Conservation (phyloP, 345 rosid species). For the Psidium guajava region DNA sequence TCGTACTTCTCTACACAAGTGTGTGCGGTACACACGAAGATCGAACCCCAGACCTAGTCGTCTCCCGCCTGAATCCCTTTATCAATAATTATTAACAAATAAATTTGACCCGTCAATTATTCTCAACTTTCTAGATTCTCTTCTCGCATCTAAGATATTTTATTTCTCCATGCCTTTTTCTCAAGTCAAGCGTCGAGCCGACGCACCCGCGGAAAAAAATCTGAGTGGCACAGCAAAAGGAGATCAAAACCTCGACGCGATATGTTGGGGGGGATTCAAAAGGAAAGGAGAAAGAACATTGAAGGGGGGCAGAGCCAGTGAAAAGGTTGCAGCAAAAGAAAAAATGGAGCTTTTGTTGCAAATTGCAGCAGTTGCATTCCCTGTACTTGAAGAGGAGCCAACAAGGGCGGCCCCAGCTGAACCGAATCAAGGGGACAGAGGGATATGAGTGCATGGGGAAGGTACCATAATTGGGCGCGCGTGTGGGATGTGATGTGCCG, state of each 20-base stretch:
- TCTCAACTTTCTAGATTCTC: neutral
- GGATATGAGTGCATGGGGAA: neutral
- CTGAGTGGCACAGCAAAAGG: neutral
- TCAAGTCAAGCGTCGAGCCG: neutral
- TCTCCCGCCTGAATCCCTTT: too few species aligned
- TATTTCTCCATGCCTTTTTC: neutral
- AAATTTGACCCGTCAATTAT: too few species aligned
- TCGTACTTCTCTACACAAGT: too few species aligned
- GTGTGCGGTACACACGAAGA: too few species aligned
- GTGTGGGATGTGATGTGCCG: neutral
- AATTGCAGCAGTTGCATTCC: neutral
- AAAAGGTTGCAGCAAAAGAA: neutral
- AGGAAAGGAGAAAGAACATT: neutral
- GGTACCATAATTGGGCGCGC: neutral
- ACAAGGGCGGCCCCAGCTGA: slow-evolving; percentile 8
- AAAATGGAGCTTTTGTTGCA: neutral
- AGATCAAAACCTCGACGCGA: neutral
- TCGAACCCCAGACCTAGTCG: too few species aligned
- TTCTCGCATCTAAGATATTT: neutral
- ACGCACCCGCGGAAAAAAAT: neutral
- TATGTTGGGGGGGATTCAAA: neutral
- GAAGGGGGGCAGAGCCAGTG: neutral
- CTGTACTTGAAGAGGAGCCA: neutral
- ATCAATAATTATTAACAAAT: too few species aligned
- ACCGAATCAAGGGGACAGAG: slow-evolving; percentile 15